Evolutionary conservation across 2,329 filamentous ascomycete species (phyloP).

Genomic region (Pezizomycotina sp.): DNA sequence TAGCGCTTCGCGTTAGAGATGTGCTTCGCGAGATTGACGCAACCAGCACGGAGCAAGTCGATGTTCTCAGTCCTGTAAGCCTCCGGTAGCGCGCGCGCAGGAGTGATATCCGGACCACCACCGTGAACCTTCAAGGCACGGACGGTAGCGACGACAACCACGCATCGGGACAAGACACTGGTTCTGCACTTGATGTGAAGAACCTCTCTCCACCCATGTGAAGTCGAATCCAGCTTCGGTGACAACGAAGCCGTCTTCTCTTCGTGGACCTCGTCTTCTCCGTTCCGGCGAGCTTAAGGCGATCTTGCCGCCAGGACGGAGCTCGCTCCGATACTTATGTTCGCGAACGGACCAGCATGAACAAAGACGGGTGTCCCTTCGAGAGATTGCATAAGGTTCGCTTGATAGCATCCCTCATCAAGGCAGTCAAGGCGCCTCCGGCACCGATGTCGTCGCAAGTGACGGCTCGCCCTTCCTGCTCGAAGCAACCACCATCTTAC

Average conservation of each 20-base stretch:
- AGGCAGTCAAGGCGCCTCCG: conserved; percentile 75
- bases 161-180: conserved; percentile 73
- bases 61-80: conserved; percentile 90
- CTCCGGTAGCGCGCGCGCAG: conserved; percentile 66
- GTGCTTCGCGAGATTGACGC: conserved; percentile 89
- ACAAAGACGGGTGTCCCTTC: conserved; percentile 97
- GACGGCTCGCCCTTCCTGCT: conserved; percentile 75
- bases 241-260: conserved; percentile 80
- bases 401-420: conserved; percentile 98
- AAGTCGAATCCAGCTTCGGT: conserved; percentile 98
- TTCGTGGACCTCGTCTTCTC: conserved; percentile 75
- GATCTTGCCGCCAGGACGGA: conserved; percentile 91
- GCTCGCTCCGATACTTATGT: conserved; percentile 94
- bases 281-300: conserved; percentile 91
- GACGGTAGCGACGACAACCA: conserved; percentile 88
- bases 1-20: conserved; percentile 79
- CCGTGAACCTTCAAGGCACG: conserved; percentile 94
- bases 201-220: conserved; percentile 98
- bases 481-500: conserved; percentile 86
- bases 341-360: conserved; percentile 92
- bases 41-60: conserved; percentile 74
- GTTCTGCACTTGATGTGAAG: conserved; percentile 99
- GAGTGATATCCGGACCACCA: conserved; percentile 80
- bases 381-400: conserved; percentile 97
- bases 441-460: conserved; percentile 92